Evolutionary conservation across 2,329 filamentous ascomycete species (phyloP).

Genomic region (Talaromyces sp.): DNA sequence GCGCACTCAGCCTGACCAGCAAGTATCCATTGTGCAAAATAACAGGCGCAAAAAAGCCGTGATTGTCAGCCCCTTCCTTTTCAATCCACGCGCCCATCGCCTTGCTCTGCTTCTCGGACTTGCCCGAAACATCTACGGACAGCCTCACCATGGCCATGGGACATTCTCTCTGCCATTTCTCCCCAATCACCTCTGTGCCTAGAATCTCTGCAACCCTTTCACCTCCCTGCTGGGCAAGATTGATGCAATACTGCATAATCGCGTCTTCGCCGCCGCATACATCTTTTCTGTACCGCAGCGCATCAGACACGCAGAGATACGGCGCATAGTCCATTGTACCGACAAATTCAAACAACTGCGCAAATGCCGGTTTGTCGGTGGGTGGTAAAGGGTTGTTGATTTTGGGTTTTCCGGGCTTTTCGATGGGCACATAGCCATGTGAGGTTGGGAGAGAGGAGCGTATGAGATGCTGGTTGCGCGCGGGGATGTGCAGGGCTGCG

Average conservation of each 20-base stretch:
- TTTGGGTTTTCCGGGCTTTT: background rate
- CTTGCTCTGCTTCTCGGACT: constrained; percentile 50
- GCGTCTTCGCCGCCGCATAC: constrained; percentile 68
- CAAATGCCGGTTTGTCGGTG: constrained; percentile 57
- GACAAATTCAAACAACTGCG: constrained; percentile 68
- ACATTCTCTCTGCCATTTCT: constrained; percentile 53
- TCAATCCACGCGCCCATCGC: constrained; percentile 56
- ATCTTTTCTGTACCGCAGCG: constrained; percentile 64
- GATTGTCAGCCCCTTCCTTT: constrained; percentile 50
- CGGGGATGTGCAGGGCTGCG: constrained; percentile 74
- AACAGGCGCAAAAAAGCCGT: constrained; percentile 66
- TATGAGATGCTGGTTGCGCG: constrained; percentile 70
- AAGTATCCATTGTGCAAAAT: constrained; percentile 57
- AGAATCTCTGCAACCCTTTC: constrained; percentile 57
- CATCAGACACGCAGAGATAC: constrained; percentile 68
- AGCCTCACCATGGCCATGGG: constrained; percentile 69
- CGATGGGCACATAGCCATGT: constrained; percentile 60
- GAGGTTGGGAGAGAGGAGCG: constrained; percentile 73
- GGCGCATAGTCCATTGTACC: constrained; percentile 71
- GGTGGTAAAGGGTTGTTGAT: constrained; percentile 26
- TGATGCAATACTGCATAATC: constrained; percentile 60
- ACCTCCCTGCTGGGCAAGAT: constrained; percentile 61
- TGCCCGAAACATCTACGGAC: constrained; percentile 42
- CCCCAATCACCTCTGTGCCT: constrained; percentile 66
- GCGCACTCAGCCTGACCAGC: constrained; percentile 71